phyloP scores from a whole-genome alignment of 345 rosid species.

The Euphorbia tirucalli region DNA sequence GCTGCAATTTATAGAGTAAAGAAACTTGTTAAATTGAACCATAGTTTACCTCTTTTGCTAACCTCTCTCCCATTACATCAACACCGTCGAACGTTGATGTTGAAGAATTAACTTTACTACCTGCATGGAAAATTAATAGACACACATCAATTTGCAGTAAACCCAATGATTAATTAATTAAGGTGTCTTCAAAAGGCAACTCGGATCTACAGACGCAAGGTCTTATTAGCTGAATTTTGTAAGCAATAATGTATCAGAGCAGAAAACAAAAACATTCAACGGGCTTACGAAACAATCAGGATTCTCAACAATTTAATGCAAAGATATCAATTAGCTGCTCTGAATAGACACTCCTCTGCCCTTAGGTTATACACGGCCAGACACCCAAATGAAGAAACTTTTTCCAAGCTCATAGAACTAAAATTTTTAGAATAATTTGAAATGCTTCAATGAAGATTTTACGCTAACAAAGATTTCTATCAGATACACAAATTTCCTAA shows the following conservation, averaged over 20 bases:
- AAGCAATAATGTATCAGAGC: not conserved
- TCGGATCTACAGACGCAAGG: not conserved
- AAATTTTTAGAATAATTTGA: not conserved
- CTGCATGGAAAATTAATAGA: slow-evolving; percentile 40
- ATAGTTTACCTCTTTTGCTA: slow-evolving; percentile 72
- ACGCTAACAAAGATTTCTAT: not conserved
- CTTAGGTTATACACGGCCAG: not conserved
- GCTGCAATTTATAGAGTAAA: not conserved
- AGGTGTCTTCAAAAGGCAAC: not conserved
- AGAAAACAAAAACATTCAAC: not conserved
- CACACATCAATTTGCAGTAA: slow-evolving; percentile 6
- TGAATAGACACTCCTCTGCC: not conserved
- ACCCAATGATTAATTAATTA: too few species aligned
- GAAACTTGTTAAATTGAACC: slow-evolving; percentile 6
- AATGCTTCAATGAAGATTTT: not conserved
- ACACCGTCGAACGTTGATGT: slow-evolving; percentile 76
- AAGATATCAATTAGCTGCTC: not conserved
- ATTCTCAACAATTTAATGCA: not conserved
- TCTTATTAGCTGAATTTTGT: not conserved
- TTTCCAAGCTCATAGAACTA: not conserved
- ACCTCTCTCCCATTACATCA: slow-evolving; percentile 82
- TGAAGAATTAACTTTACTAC: slow-evolving; percentile 58
- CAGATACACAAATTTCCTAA: not conserved
- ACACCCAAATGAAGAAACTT: not conserved
- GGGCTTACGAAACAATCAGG: not conserved